A percentile compares a stretch with the other conserved stretches of the same genome.
Conservation (phyloP, 2,329 filamentous ascomycete species). For the Penicillium brasilianum region DNA sequence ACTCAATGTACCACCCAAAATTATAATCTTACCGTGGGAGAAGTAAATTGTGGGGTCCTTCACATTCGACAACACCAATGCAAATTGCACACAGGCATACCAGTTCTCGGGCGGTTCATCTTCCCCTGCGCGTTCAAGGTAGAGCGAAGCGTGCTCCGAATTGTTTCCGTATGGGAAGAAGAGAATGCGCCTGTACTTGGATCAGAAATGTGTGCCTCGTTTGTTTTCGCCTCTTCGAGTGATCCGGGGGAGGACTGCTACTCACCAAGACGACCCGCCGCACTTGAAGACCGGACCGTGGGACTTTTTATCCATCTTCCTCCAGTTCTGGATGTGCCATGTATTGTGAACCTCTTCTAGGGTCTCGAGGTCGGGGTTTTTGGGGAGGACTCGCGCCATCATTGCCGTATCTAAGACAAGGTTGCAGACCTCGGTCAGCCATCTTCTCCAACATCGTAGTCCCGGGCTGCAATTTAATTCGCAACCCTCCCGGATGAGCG, state of each 20-base stretch:
- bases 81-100: constrained; percentile 96
- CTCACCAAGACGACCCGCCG: constrained; percentile 83
- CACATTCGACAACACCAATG: constrained; percentile 90
- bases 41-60: constrained; percentile 85
- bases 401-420: constrained; percentile 74
- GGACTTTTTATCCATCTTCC: constrained; percentile 74
- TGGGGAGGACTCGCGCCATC: constrained; percentile 76
- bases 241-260: constrained; percentile 19
- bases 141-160: constrained; percentile 90
- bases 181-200: constrained; percentile 75
- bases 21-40: constrained; percentile 64
- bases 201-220: constrained; percentile 31
- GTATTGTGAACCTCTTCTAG: constrained; percentile 77
- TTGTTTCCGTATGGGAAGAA: constrained; percentile 97
- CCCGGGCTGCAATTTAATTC: neutral
- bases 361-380: constrained; percentile 78
- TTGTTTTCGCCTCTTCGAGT: neutral
- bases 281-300: constrained; percentile 88
- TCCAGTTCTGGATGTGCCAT: constrained; percentile 89
- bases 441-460: neutral
- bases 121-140: constrained; percentile 92
- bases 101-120: constrained; percentile 81
- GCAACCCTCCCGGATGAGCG: neutral
- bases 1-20: neutral
- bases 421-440: constrained; percentile 17